Evolutionary conservation across 345 rosid species (phyloP).

Genomic region (Boechera retrofracta): DNA sequence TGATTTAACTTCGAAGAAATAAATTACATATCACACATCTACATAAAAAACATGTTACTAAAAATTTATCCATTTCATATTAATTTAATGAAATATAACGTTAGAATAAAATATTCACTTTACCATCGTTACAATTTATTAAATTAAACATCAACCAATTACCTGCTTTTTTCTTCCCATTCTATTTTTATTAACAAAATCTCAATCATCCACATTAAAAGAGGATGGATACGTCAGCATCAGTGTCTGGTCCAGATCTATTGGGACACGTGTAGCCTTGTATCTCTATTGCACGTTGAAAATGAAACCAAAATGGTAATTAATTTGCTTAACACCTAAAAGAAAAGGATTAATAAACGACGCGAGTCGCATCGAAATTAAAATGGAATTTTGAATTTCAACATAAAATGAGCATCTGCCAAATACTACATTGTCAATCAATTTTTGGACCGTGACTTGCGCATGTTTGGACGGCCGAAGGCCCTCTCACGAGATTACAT

Average conservation of each 20-base stretch:
- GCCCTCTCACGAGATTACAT: neutral
- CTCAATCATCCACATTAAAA: neutral
- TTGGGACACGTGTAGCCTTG: slow-evolving; percentile 24
- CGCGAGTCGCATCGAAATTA: slow-evolving; percentile 19
- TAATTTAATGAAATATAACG: no score
- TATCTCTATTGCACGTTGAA: slow-evolving; percentile 31
- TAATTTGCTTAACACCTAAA: slow-evolving; percentile 18
- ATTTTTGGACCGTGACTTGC: slow-evolving; percentile 31
- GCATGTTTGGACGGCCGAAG: slow-evolving; percentile 37
- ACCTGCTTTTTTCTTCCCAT: neutral
- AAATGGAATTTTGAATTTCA: neutral
- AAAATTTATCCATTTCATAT: no score
- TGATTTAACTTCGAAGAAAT: no score
- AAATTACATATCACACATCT: neutral
- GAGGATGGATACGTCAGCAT: slow-evolving; percentile 16
- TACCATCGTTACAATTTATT: neutral
- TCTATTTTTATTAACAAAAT: neutral
- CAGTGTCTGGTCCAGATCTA: slow-evolving; percentile 11
- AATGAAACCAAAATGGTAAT: slow-evolving; percentile 8
- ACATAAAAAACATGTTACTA: no score
- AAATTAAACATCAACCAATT: neutral
- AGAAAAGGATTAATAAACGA: slow-evolving; percentile 24
- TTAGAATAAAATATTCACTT: neutral
- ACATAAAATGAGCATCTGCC: slow-evolving; percentile 19
- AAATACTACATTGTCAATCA: slow-evolving; percentile 18